Evolutionary conservation across 1,284 basidiomycete genomes (phyloP), one percentile per base, ranked within the genome.

Genomic region (Pseudozyma tsukubaensis): DNA sequence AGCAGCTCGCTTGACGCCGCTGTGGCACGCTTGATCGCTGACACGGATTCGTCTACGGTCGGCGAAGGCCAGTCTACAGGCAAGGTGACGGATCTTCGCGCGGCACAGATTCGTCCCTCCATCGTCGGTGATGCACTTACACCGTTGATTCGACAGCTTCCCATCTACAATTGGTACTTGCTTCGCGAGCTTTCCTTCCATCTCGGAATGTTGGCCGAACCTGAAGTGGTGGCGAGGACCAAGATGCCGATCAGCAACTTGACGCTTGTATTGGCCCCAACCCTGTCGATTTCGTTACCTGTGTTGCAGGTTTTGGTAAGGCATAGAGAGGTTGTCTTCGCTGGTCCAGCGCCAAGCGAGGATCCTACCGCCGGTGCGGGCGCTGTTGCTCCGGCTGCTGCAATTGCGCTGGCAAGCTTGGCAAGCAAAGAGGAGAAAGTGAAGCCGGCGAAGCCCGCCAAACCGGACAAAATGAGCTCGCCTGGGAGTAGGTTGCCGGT

Each of bases 211-310:
- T 39, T 83, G 35, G 63, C 62, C 1, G 53, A 66, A 5, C 48
- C 69, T 4, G 49, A 59, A 6, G 69, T 70, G 16, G 80, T 80
- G 14, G 50, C 37, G 5, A 49, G 59, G 37, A 83, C 82, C 12
- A 82, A 80, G 66, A 83, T 83, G 82, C 72, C 82, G 11, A 53
- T 83, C 21, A 76, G 70, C 49, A 83, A 82, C 49, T 59, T 83
- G 32, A 76, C 76, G 53, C 42, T 83, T 18, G 79, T 83, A 12
- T 65, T 83, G 13, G 81, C 82, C 7, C 82, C 82, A n/a, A 82
- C 79, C 24, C 65, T 83, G 24, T 68, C 72, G 24, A 61, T 83
- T 32, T 76, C 78, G 16, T 59, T 78, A 12, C 29, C 66, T 21
- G 13, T 80, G 61, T 58, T 81, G 18, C 74, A 78, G 60, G 66